Evolutionary conservation across 257 asterid genomes (phyloP).

Genomic region (Solanum pinnatisectum): DNA sequence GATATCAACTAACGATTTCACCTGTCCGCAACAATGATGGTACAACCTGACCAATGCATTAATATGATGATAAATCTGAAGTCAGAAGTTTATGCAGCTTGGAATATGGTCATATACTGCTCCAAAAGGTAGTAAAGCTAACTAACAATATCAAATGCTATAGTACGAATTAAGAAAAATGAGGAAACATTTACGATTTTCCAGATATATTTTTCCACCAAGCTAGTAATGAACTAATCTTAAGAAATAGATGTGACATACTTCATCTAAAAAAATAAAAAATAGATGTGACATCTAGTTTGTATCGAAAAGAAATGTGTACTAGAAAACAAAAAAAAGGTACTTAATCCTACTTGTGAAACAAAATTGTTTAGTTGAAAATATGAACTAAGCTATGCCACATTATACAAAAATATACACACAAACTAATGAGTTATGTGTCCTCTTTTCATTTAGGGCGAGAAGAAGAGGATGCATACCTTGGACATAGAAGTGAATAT

Average conservation of each 20-base stretch:
- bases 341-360: background rate
- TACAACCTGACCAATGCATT: background rate
- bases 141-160: background rate
- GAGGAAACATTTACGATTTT: background rate
- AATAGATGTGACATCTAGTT: background rate
- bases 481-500: slow-evolving; percentile 96
- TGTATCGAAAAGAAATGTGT: background rate
- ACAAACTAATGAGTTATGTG: background rate
- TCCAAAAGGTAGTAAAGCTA: background rate
- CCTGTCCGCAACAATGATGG: background rate
- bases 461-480: slow-evolving; percentile 39
- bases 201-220: background rate
- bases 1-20: background rate
- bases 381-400: background rate
- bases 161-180: background rate
- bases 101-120: background rate
- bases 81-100: background rate
- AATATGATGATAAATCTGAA: slow-evolving; percentile 1
- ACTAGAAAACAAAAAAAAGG: background rate
- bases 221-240: background rate
- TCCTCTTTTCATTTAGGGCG: background rate
- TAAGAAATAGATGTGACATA: background rate
- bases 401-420: slow-evolving; percentile 5
- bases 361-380: background rate
- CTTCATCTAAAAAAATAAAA: background rate